Conservation (phyloP, 1,139 yeast species). For the Tardiomyces digboiensis region DNA sequence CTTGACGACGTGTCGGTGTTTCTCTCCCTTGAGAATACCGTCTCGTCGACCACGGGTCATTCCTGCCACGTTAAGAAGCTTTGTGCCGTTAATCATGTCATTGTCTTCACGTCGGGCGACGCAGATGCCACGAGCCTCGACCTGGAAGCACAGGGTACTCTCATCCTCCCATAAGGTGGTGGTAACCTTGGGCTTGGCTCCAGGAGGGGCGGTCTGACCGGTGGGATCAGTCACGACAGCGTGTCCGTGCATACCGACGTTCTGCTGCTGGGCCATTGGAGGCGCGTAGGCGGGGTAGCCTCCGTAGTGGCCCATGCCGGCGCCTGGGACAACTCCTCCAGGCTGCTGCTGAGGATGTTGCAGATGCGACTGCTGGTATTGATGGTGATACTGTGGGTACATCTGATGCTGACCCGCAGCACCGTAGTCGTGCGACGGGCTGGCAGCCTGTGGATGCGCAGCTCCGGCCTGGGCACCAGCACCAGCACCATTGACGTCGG, state of each 20-base stretch:
- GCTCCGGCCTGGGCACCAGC: background rate
- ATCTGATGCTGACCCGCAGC: conserved; percentile 1
- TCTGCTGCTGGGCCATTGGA: conserved; percentile 1
- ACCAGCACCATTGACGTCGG: background rate
- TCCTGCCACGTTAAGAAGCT: conserved; percentile 82
- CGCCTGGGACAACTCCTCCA: conserved; percentile 1
- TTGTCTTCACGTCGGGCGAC: conserved; percentile 94
- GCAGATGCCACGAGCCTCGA: conserved; percentile 83
- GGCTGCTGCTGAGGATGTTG: conserved; percentile 6
- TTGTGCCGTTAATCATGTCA: conserved; percentile 90
- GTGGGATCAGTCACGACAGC: conserved; percentile 32
- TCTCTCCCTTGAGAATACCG: conserved; percentile 85
- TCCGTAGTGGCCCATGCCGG: background rate
- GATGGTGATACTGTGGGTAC: conserved; percentile 4
- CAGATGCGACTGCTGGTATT: conserved; percentile 11
- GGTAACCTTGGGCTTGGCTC: conserved; percentile 75
- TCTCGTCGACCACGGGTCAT: conserved; percentile 96
- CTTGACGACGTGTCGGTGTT: conserved; percentile 84
- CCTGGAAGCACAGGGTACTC: conserved; percentile 89
- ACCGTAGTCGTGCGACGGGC: conserved; percentile 4
- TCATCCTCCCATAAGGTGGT: conserved; percentile 98
- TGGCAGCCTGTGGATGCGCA: conserved; percentile 2
- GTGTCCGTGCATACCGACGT: conserved; percentile 1
- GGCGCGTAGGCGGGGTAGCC: background rate
- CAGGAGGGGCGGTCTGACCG: conserved; percentile 53